Evolutionary conservation across 345 rosid genomes (phyloP).

Genomic region (Aquilaria sinensis): DNA sequence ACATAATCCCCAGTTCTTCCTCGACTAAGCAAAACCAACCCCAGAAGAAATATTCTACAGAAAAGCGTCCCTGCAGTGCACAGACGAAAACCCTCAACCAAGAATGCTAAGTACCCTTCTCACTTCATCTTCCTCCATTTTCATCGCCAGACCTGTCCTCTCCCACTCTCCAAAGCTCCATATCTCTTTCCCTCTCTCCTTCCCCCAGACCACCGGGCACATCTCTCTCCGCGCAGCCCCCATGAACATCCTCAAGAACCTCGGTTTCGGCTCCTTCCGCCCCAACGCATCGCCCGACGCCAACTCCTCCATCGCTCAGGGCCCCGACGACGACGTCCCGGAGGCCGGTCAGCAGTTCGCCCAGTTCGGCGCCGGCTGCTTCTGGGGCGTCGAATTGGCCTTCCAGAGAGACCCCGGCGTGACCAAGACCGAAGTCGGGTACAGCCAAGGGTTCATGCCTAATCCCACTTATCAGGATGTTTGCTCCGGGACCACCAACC

Average conservation of each 20-base stretch:
- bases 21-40: background rate
- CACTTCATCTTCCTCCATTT: constrained; percentile 12
- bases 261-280: constrained; percentile 60
- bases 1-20: background rate
- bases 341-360: constrained; percentile 69
- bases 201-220: constrained; percentile 15
- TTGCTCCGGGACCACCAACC: constrained; percentile 65
- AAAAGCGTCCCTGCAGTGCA: no score
- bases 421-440: constrained; percentile 83
- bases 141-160: constrained; percentile 13
- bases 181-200: constrained; percentile 11
- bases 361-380: constrained; percentile 95
- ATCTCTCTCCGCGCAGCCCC: constrained; percentile 25
- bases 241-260: constrained; percentile 87
- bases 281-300: constrained; percentile 39
- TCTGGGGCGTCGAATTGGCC: constrained; percentile 93
- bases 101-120: constrained; percentile 2
- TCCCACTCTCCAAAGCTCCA: constrained; percentile 2
- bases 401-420: constrained; percentile 85
- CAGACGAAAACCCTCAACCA: no score
- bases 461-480: constrained; percentile 79
- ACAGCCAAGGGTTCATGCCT: constrained; percentile 50
- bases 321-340: constrained; percentile 67
- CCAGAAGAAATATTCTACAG: no score
- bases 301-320: constrained; percentile 62